These are phyloP conservation scores for Carex parvula DNA, from an alignment of 176 grass and related monocot species.

Conservation along the genomic window DNA sequence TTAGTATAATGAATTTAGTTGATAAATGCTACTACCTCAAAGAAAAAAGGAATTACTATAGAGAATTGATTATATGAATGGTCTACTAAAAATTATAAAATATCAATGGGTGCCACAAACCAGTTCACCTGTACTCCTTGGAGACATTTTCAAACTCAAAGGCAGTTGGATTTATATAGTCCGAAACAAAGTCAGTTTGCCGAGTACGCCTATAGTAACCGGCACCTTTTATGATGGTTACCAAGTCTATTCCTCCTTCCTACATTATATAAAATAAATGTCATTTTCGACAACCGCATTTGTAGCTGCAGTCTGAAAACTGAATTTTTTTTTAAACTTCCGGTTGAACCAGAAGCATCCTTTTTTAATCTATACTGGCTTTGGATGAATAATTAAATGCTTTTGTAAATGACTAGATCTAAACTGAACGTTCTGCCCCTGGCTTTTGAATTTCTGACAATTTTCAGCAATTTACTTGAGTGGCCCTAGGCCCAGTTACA, in stretches of 20 bases:
- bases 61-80: background rate
- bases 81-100: background rate
- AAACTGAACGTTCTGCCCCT: background rate
- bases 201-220: constrained; percentile 66
- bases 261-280: constrained; percentile 18
- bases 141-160: constrained; percentile 45
- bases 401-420: background rate
- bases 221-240: constrained; percentile 66
- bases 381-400: background rate
- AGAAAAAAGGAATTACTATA: constrained; percentile 7
- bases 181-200: constrained; percentile 52
- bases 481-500: background rate
- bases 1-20: background rate
- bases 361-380: background rate
- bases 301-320: background rate
- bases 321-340: background rate
- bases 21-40: background rate
- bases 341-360: background rate
- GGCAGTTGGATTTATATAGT: constrained; percentile 57
- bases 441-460: background rate
- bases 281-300: background rate
- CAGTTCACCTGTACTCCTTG: constrained; percentile 41
- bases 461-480: background rate
- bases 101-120: background rate
- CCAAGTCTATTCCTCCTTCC: constrained; percentile 71